phyloP scores from a whole-genome alignment of 225 moss, liverwort and hornwort genomes.

The Anthoceros angustus region DNA sequence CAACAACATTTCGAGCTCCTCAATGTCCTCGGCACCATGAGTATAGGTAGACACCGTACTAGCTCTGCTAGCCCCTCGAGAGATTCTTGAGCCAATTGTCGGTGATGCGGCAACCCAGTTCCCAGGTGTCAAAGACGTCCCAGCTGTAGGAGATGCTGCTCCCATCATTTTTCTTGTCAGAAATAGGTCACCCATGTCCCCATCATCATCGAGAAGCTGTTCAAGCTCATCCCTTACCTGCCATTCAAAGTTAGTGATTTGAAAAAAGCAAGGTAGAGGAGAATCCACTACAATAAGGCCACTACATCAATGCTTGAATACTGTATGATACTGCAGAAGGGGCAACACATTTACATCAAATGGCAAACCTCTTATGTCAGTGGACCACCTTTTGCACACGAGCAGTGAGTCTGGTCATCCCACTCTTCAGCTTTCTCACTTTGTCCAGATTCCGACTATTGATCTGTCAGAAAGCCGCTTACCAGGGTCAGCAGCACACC shows the following conservation, averaged over 20 bases:
- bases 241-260: background rate
- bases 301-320: no score
- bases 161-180: constrained; percentile 67
- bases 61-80: constrained; percentile 62
- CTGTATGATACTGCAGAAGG: no score
- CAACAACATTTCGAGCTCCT: constrained; percentile 87
- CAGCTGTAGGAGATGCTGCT: constrained; percentile 42
- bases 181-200: constrained; percentile 94
- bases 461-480: constrained; percentile 26
- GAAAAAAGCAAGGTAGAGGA: background rate
- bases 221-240: constrained; percentile 99
- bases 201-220: constrained; percentile 92
- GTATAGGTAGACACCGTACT: constrained; percentile 63
- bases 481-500: background rate
- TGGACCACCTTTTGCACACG: constrained; percentile 84
- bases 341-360: no score
- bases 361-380: background rate
- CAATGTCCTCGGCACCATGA: constrained; percentile 87
- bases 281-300: background rate
- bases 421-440: constrained; percentile 90
- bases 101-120: constrained; percentile 69
- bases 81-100: constrained; percentile 78
- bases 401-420: constrained; percentile 94
- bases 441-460: constrained; percentile 89
- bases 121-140: constrained; percentile 26